Evolutionary conservation across 805 yeast species (phyloP), one percentile per base, ranked within the genome.

Genomic region (Starmerella kuoi): DNA sequence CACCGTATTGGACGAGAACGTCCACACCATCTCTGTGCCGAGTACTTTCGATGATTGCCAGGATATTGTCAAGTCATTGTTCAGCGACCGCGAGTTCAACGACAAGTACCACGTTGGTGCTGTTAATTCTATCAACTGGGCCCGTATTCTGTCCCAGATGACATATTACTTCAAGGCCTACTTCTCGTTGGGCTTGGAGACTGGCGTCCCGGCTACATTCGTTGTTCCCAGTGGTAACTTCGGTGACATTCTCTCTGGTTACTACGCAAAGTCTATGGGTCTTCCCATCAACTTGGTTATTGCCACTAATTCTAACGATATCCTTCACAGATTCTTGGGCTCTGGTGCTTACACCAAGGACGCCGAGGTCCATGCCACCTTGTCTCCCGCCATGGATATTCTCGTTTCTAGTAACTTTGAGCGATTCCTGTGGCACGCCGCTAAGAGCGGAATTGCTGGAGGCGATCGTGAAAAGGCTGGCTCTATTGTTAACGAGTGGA

Each of bases 41-140:
- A 98, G 98, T 51, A 85, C 95, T 24, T 91, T 91, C 60, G 99
- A 91, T 62, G 96, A 91, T 65, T 91, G 99, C 66, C 99, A 91
- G 68, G 95, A 85, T 57, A 76, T 87, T 44, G 97, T 91, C 49
- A 91, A 91, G 66, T 81, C 79, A 57, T 77, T 88, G 48, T 91
- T 91, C 62, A 91, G 88, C 47, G 98, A 91, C 61, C 66, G 61
- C 40, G 85, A 79, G 50, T 91, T 91, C 70, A 91, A 91, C 65
- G 73, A 71, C 51, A 79, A 77, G 61, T 82, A 87, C 66, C 95
- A 87, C 58, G 80, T 91, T 45, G 98, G 97, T 54, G 98, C 98
- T 15, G 94, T 91, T 48, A 91, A 91, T 67, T 87, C 97, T 37
- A 91, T 91, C 62, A 91, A 91, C 71, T 91, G 98, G 98, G 97